Evolutionary conservation across 2,329 filamentous ascomycete species (phyloP), one percentile per base, ranked within the genome.

Genomic region (Hirsutella rhossiliensis): DNA sequence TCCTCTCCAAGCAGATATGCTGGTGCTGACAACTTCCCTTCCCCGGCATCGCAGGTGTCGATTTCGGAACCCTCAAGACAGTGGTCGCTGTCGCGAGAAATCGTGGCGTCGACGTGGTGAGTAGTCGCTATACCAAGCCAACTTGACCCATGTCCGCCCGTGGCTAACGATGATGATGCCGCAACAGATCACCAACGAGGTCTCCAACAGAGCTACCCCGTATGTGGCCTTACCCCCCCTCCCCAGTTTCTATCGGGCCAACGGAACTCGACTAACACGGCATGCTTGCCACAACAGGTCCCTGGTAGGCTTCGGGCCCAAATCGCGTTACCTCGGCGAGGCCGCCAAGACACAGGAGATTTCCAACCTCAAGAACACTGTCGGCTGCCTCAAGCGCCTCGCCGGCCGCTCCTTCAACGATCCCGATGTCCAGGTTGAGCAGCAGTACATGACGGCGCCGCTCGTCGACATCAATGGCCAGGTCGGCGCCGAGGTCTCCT

Each of bases 351-450:
- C 90, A 54, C 90, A 96, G 72, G 92, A 98, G 71, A 94, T 95
- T 63, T 95, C 90, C 61, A 98, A 98, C 76, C 80, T 97, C 61
- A 98, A 97, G 76, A 98, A 98, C 78, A 98, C 92, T 55, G 86
- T 98, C 69, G 75, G 80, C 65, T 89, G 80, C 54, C 78, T 98
- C 59, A 95, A 95, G 73, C 87, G 92, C 60, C 82, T 98, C 56
- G 84, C 84, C 60, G 92, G 92, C 61, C 87, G 92, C 62, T 74
- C 77, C 50, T 76, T 90, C 68, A 82, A 75, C 64, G 92, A 98
- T 62, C 88, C 92, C 62, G 92, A 98, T 75, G 76, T 95, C 51
- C 78, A 88, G 68, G 76, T 92, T 61, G 92, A 98, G 76, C 85
- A 94, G 70, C 76, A 94, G 61, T 96, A 80, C 67, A 81, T 94